phyloP scores from a whole-genome alignment of 768 basidiomycete genomes.

The Hygrophoropsis aurantiaca region DNA sequence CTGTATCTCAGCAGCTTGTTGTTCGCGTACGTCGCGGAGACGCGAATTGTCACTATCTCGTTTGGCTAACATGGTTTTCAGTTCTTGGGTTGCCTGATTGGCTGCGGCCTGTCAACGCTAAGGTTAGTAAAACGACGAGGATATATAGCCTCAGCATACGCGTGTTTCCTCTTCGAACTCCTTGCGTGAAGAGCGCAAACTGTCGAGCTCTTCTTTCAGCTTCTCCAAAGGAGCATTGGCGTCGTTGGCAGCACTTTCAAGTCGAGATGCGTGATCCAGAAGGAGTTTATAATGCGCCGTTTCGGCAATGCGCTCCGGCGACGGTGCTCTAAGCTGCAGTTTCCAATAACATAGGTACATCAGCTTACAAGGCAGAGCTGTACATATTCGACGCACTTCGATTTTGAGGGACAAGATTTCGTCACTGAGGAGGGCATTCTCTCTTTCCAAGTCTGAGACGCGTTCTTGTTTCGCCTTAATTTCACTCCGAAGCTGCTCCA shows the following conservation, averaged over 20 bases:
- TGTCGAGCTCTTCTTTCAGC: slow-evolving; percentile 45
- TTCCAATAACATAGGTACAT: not conserved
- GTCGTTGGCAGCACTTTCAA: slow-evolving; percentile 44
- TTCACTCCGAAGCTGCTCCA: slow-evolving; percentile 34
- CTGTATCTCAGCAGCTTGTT: slow-evolving; percentile 57
- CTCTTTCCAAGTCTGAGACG: slow-evolving; percentile 47
- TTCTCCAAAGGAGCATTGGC: slow-evolving; percentile 36
- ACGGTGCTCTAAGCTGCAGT: slow-evolving; percentile 40
- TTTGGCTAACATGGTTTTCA: slow-evolving; percentile 57
- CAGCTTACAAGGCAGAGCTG: not conserved
- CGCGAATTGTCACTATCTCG: slow-evolving; percentile 67
- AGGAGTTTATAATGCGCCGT: slow-evolving; percentile 57
- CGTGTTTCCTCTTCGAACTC: slow-evolving; percentile 46
- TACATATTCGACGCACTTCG: slow-evolving; percentile 35
- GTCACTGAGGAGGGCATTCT: slow-evolving; percentile 44
- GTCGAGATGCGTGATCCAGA: slow-evolving; percentile 48
- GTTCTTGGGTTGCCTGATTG: slow-evolving; percentile 58
- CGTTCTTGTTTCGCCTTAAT: slow-evolving; percentile 36
- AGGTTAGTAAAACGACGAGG: slow-evolving; percentile 11
- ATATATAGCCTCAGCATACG: slow-evolving; percentile 34
- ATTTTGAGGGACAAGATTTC: slow-evolving; percentile 44
- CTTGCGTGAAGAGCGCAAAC: slow-evolving; percentile 37
- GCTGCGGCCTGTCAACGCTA: slow-evolving; percentile 34
- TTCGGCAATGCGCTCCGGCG: slow-evolving; percentile 47
- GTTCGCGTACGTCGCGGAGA: slow-evolving; percentile 72